phyloP scores from a whole-genome alignment of 164 flowering plant species.

The Liriodendron chinense region DNA sequence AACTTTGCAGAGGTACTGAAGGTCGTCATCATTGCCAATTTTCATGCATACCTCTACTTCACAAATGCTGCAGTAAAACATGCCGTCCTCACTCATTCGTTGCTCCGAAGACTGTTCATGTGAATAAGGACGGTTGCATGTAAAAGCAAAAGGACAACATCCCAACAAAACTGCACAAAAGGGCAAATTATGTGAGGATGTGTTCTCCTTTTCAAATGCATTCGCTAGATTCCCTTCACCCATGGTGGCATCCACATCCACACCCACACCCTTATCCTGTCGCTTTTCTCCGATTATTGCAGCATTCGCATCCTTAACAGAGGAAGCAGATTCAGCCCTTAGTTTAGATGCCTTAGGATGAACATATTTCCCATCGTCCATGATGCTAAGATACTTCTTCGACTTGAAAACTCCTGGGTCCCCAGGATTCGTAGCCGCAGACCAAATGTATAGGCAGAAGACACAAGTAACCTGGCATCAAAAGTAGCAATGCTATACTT shows the following conservation, averaged over 20 bases:
- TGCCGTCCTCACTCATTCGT: slow-evolving; percentile 87
- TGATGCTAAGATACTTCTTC: slow-evolving; percentile 60
- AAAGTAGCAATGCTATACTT: slow-evolving; percentile 1
- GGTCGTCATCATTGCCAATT: neutral
- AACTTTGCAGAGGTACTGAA: too few species aligned
- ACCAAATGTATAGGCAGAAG: slow-evolving; percentile 81
- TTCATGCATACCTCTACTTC: slow-evolving; percentile 79
- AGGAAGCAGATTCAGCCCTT: slow-evolving; percentile 55
- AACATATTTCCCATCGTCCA: slow-evolving; percentile 28
- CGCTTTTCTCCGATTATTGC: slow-evolving; percentile 36
- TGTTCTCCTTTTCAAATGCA: slow-evolving; percentile 23
- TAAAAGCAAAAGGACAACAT: slow-evolving; percentile 52
- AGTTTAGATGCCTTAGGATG: slow-evolving; percentile 45
- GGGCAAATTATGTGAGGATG: slow-evolving; percentile 23
- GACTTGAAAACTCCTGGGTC: slow-evolving; percentile 78
- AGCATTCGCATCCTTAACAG: slow-evolving; percentile 52
- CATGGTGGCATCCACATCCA: slow-evolving; percentile 16
- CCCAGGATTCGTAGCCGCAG: slow-evolving; percentile 85
- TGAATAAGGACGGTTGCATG: slow-evolving; percentile 37
- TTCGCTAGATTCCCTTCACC: slow-evolving; percentile 19
- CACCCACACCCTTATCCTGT: slow-evolving; percentile 26
- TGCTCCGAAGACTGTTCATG: slow-evolving; percentile 57
- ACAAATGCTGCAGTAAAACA: slow-evolving; percentile 96
- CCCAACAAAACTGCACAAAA: slow-evolving; percentile 34
- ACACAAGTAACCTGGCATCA: slow-evolving; percentile 61